phyloP scores from a whole-genome alignment of 306 rosid species.

The Acacia acuminata region DNA sequence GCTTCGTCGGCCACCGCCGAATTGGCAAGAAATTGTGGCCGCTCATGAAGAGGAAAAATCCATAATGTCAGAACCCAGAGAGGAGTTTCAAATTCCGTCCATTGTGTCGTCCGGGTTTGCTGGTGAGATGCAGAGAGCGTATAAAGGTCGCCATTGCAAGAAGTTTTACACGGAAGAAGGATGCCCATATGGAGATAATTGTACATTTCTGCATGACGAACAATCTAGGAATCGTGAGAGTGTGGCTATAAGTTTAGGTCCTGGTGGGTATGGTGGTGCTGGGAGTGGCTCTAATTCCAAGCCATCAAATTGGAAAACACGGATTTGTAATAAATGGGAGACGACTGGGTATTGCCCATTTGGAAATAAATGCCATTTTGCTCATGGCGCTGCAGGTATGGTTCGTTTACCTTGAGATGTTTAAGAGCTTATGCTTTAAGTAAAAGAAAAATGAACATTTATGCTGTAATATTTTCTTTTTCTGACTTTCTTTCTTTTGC shows the following conservation, averaged over 20 bases:
- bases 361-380: constrained; percentile 97
- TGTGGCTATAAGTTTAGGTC: constrained; percentile 96
- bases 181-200: constrained; percentile 94
- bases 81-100: constrained; percentile 91
- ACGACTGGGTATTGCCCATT: constrained; percentile 98
- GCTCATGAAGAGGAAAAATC: constrained; percentile 84
- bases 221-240: constrained; percentile 92
- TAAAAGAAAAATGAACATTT: background rate
- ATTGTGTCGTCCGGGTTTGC: constrained; percentile 57
- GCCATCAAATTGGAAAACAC: constrained; percentile 98
- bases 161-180: constrained; percentile 98
- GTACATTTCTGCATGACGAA: constrained; percentile 97
- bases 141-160: constrained; percentile 94
- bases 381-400: constrained; percentile 95
- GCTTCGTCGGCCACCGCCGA: constrained; percentile 92
- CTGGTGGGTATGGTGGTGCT: constrained; percentile 74
- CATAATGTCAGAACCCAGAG: constrained; percentile 63
- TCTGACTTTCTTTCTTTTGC: background rate
- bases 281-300: constrained; percentile 61
- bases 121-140: constrained; percentile 72
- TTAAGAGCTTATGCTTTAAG: background rate
- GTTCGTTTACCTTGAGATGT: background rate
- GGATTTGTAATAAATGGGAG: constrained; percentile 99
- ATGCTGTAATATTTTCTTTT: background rate
- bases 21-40: constrained; percentile 99